phyloP scores from a whole-genome alignment of 495 filamentous ascomycete genomes.

The Daldinia childiae region DNA sequence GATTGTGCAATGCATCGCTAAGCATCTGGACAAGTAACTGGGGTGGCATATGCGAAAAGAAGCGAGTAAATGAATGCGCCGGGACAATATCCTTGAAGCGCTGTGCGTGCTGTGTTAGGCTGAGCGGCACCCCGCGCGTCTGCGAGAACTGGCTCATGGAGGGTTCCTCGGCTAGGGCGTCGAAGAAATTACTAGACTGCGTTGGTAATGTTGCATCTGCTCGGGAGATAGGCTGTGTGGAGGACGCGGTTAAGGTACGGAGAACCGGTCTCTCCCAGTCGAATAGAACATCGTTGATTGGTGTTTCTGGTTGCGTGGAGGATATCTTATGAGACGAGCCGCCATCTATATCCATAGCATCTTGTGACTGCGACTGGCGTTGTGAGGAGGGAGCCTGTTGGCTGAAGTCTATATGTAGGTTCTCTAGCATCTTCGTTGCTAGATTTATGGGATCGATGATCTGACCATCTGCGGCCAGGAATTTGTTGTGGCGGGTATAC shows the following conservation, averaged over 20 bases:
- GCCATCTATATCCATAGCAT: constrained; percentile 66
- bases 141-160: constrained; percentile 91
- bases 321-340: constrained; percentile 54
- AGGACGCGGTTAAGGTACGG: constrained; percentile 63
- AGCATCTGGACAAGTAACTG: constrained; percentile 81
- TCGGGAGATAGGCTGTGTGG: constrained; percentile 60
- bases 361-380: constrained; percentile 52
- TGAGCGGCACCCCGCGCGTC: constrained; percentile 80
- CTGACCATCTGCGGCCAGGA: constrained; percentile 75
- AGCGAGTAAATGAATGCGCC: constrained; percentile 83
- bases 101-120: constrained; percentile 83
- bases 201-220: constrained; percentile 48
- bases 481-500: constrained; percentile 86
- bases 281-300: constrained; percentile 72
- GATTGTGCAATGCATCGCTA: constrained; percentile 79
- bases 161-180: constrained; percentile 83
- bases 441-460: constrained; percentile 82
- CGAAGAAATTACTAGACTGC: constrained; percentile 57
- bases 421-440: constrained; percentile 92
- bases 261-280: constrained; percentile 75
- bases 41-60: constrained; percentile 86
- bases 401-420: constrained; percentile 89
- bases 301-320: constrained; percentile 83
- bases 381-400: constrained; percentile 68
- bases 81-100: constrained; percentile 88